These are phyloP conservation scores for Linderina pennispora DNA, from an alignment of 192 early-diverging fungal species.

Conservation along the genomic window DNA sequence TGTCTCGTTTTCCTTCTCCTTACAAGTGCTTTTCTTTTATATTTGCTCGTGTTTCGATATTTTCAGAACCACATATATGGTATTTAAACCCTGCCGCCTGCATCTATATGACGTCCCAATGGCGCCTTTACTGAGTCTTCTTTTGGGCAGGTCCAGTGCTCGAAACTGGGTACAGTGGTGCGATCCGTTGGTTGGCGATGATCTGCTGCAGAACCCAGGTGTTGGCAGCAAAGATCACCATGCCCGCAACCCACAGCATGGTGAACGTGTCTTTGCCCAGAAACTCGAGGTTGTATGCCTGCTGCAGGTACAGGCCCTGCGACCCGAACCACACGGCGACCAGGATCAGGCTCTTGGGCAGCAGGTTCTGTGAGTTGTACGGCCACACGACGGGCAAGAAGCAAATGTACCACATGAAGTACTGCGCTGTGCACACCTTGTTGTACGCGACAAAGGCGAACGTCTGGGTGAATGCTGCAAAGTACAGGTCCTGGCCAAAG, in stretches of 20 bases:
- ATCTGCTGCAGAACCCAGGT: constrained; percentile 60
- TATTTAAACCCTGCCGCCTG: no score
- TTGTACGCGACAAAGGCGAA: constrained; percentile 95
- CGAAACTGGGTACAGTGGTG: constrained; percentile 11
- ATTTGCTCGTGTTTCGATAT: background rate
- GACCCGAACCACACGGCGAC: constrained; percentile 63
- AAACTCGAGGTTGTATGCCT: constrained; percentile 86
- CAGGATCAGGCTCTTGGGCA: constrained; percentile 48
- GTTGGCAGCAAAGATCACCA: constrained; percentile 67
- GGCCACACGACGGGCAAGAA: constrained; percentile 84
- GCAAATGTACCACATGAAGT: constrained; percentile 99
- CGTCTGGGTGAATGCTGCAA: constrained; percentile 89
- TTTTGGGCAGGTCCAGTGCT: background rate
- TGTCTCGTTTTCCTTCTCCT: background rate
- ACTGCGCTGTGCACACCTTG: constrained; percentile 96
- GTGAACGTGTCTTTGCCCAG: constrained; percentile 78
- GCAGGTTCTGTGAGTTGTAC: constrained; percentile 43
- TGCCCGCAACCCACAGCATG: constrained; percentile 64
- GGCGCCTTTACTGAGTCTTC: background rate
- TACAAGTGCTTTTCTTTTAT: background rate
- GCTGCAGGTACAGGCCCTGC: constrained; percentile 81
- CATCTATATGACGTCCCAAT: background rate
- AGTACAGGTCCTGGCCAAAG: constrained; percentile 75
- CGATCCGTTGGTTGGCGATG: constrained; percentile 20
- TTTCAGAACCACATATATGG: background rate